These are phyloP conservation scores for Taphrina communis DNA, from an alignment of 1,139 yeast genomes.

Conservation along the genomic window DNA sequence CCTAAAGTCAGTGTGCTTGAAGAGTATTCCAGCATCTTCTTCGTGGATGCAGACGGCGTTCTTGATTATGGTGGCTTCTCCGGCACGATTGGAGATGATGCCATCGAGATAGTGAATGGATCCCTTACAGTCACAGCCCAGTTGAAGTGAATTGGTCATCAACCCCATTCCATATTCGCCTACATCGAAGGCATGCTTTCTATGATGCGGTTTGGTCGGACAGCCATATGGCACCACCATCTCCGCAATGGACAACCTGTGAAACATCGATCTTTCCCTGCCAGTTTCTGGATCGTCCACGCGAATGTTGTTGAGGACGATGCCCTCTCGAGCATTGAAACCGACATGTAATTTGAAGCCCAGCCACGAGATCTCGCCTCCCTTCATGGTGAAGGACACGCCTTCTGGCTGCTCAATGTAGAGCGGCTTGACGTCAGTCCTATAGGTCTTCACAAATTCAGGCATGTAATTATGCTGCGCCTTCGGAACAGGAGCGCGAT, in stretches of 20 bases:
- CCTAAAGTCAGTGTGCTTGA: slow-evolving; percentile 83
- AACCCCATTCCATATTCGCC: slow-evolving; percentile 89
- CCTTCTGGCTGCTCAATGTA: slow-evolving; percentile 80
- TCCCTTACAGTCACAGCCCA: slow-evolving; percentile 86
- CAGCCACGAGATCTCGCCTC: slow-evolving; percentile 75
- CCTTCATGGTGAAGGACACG: slow-evolving; percentile 73
- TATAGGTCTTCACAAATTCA: slow-evolving; percentile 65
- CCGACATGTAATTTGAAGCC: slow-evolving; percentile 79
- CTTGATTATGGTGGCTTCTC: slow-evolving; percentile 71
- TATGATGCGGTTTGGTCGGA: slow-evolving; percentile 79
- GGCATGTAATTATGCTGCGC: slow-evolving; percentile 75
- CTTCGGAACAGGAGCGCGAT: slow-evolving; percentile 73
- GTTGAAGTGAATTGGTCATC: slow-evolving; percentile 76
- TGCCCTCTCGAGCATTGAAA: slow-evolving; percentile 84
- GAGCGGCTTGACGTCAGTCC: slow-evolving; percentile 67
- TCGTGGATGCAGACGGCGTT: slow-evolving; percentile 84
- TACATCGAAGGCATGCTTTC: slow-evolving; percentile 84
- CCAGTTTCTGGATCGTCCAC: slow-evolving; percentile 70
- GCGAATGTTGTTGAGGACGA: slow-evolving; percentile 72
- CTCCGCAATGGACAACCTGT: slow-evolving; percentile 76
- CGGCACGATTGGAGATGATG: slow-evolving; percentile 67
- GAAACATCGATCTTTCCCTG: slow-evolving; percentile 71
- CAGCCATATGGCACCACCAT: slow-evolving; percentile 86
- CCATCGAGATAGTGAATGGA: slow-evolving; percentile 82
- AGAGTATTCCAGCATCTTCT: slow-evolving; percentile 79